Base-by-base conservation (phyloP, 164 flowering plant species). In the Chloranthus sessilifolius region DNA sequence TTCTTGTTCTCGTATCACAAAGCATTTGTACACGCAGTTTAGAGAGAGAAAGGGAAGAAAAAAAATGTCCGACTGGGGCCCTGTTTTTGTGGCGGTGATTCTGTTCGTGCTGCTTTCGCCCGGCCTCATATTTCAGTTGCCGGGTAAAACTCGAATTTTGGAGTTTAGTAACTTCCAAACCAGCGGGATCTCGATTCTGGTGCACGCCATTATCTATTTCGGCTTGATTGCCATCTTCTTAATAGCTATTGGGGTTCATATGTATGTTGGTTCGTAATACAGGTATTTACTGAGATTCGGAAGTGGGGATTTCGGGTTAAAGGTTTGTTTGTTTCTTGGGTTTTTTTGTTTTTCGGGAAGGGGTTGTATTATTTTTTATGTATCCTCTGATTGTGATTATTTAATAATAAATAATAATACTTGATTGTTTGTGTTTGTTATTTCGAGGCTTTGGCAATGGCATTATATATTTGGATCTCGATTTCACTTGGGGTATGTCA, bases 251-350 rank as follows among this genome's bases (percentile, higher is more conserved):
- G 48, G 52, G 22, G 68, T 79, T 23, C 89, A 79, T 39, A 29
- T 82, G 35, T 76, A 78, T 52, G 12, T 74, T 15, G 88, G 79
- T 37, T 71, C 49, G 12, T 52, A 33, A 40, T n/a, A n/a, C n/a
- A n/a, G n/a, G n/a, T n/a, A n/a, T n/a, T n/a, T n/a, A n/a, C n/a
- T 7, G n/a, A n/a, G n/a, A n/a, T n/a, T n/a, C n/a, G n/a, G n/a
- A n/a, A n/a, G n/a, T n/a, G n/a, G n/a, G n/a, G n/a, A n/a, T n/a
- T n/a, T n/a, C n/a, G n/a, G n/a, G n/a, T n/a, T n/a, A n/a, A n/a
- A n/a, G n/a, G n/a, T n/a, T n/a, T n/a, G n/a, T n/a, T n/a, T n/a
- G n/a, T n/a, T n/a, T n/a, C n/a, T n/a, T n/a, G n/a, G n/a, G n/a
- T n/a, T n/a, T n/a, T n/a, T n/a, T n/a, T n/a, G n/a, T n/a, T n/a